Conservation (phyloP, 1,284 basidiomycete species). For the Fomitopsis schrenkii region DNA sequence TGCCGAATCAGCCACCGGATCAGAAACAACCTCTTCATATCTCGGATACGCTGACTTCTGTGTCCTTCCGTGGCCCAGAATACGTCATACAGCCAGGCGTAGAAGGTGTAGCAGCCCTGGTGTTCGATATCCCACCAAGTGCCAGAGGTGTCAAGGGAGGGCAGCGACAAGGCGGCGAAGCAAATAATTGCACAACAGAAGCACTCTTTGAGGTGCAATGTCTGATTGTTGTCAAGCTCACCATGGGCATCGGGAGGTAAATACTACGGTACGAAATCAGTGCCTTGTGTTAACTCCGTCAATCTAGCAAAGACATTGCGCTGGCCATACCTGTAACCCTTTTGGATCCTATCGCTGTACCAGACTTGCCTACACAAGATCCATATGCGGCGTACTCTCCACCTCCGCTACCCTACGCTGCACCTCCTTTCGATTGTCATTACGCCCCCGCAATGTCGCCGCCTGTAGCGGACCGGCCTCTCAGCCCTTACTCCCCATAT, state of each 20-base stretch:
- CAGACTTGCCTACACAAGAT: constrained; percentile 31
- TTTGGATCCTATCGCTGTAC: constrained; percentile 54
- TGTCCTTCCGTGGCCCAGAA: constrained; percentile 66
- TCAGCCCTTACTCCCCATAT: constrained; percentile 30
- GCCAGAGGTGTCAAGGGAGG: constrained; percentile 63
- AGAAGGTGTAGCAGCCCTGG: constrained; percentile 72
- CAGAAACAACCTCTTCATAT: constrained; percentile 49
- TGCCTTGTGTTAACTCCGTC: neutral
- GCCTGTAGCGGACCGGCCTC: constrained; percentile 16
- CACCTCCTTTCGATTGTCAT: constrained; percentile 14
- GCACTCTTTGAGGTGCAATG: constrained; percentile 65
- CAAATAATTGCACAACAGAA: constrained; percentile 32
- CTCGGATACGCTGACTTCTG: constrained; percentile 61
- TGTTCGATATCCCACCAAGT: constrained; percentile 64
- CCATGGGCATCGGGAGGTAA: constrained; percentile 62
- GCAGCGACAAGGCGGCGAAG: constrained; percentile 30
- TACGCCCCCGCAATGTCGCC: constrained; percentile 18
- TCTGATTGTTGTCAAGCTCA: constrained; percentile 48
- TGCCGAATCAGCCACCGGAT: constrained; percentile 39
- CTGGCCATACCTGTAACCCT: constrained; percentile 62
- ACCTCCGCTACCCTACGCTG: constrained; percentile 8
- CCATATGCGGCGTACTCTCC: constrained; percentile 7
- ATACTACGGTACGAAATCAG: constrained; percentile 13
- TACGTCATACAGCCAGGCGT: constrained; percentile 66
- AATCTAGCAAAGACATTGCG: constrained; percentile 59